Evolutionary conservation across 257 asterid species (phyloP), one percentile per base, ranked within the genome.

Genomic region (Nyctanthes arbortristis): DNA sequence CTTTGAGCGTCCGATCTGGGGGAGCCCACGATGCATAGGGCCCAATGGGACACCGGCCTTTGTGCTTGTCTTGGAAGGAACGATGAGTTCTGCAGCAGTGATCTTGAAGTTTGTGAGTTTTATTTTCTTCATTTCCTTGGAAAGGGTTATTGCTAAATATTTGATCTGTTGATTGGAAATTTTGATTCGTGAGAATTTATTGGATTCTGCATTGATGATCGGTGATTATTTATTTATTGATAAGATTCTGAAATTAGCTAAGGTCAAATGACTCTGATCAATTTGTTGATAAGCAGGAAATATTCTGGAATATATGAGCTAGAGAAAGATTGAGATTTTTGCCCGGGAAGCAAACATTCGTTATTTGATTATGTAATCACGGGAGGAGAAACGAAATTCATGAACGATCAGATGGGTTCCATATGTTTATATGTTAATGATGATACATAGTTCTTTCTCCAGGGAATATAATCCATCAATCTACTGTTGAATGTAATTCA

Each of bases 31-130:
- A 63, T 36, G 70, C 56, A 68, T n/a, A 76, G 84, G 82, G 61
- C 66, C 22, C 76, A 74, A 11, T 82, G 87, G 87, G 80, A 82
- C 64, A 70, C 82, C 55, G 34, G 72, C 35, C 79, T 82, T 14
- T 82, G 84, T 62, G 76, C 84, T 67, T 83, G 67, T 33, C 77
- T 81, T 73, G 82, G 88, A 4, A 61, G 81, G 65, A 76, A 29
- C 67, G 87, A 82, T 68, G 80, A 79, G 3, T 81, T 84, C 57
- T 80, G 80, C 77, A 73, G 87, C 82, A 82, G 87, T 77, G 87
- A 82, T 76, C 72, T 82, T 66, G 87, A 82, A 82, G 84, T 82
- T 73, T 79, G 84, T 82, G 78, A 76, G 82, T 85, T 18, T 35
- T 70, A 47, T 18, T 40, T 34, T 25, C 16, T 63, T 36, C 24